Percentiles rank a stretch among this genome's conserved stretches.
Conservation (phyloP, 2,329 filamentous ascomycete species). For the Colletotrichum orbiculare region DNA sequence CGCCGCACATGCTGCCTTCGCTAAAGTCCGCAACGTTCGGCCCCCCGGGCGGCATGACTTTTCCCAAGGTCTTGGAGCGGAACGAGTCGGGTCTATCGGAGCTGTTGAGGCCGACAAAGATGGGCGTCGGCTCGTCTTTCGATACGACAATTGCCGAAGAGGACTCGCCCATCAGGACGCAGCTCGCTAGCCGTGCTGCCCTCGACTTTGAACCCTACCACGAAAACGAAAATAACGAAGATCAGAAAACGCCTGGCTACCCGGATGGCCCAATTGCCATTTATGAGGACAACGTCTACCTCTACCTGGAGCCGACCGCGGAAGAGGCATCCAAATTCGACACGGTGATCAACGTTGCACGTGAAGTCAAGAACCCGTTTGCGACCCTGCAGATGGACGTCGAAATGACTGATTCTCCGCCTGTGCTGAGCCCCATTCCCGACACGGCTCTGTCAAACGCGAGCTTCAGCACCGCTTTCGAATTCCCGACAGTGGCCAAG, state of each 20-base stretch:
- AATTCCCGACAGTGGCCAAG: constrained; percentile 56
- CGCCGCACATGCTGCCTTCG: constrained; percentile 72
- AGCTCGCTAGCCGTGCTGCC: constrained; percentile 69
- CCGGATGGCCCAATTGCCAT: constrained; percentile 85
- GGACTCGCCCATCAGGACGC: constrained; percentile 68
- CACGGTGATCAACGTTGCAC: constrained; percentile 85
- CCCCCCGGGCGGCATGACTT: constrained; percentile 71
- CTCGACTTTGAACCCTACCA: constrained; percentile 71
- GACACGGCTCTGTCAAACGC: constrained; percentile 69
- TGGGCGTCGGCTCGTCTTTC: constrained; percentile 48
- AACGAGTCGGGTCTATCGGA: constrained; percentile 71
- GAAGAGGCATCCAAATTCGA: constrained; percentile 83
- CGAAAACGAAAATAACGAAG: constrained; percentile 78
- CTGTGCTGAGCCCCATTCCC: constrained; percentile 58
- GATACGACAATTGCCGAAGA: constrained; percentile 63
- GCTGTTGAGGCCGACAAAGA: constrained; percentile 64
- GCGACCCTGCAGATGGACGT: constrained; percentile 46
- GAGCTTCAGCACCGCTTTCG: constrained; percentile 71
- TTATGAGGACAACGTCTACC: constrained; percentile 80
- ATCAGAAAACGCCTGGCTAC: constrained; percentile 84
- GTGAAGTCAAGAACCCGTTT: constrained; percentile 84
- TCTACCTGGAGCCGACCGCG: constrained; percentile 83
- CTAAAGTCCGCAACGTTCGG: constrained; percentile 70
- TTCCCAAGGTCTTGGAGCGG: constrained; percentile 69
- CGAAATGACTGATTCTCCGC: constrained; percentile 44